These are phyloP conservation scores for Boletus barrowsii DNA, from an alignment of 768 basidiomycete genomes.

Conservation along the genomic window DNA sequence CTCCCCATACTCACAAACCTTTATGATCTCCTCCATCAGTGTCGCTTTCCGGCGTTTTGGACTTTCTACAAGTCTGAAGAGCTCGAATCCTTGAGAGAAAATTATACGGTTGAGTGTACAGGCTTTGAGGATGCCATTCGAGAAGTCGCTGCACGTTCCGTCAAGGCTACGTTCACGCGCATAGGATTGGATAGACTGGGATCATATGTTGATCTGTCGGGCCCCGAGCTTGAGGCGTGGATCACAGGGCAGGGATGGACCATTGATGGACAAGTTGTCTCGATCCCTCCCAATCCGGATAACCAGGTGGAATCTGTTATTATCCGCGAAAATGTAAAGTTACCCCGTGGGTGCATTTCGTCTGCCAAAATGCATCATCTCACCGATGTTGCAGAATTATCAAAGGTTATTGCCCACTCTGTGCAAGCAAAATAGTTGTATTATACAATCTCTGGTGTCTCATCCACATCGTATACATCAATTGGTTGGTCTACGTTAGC, in stretches of 20 bases:
- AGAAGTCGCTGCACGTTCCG: constrained; percentile 72
- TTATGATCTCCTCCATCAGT: constrained; percentile 71
- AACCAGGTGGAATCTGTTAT: constrained; percentile 86
- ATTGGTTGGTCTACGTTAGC: neutral
- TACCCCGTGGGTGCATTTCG: constrained; percentile 60
- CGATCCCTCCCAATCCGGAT: constrained; percentile 78
- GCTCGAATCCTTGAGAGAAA: constrained; percentile 71
- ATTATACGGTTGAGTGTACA: constrained; percentile 79
- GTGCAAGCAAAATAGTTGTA: constrained; percentile 45
- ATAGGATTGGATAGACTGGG: constrained; percentile 66
- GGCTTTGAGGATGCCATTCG: constrained; percentile 85
- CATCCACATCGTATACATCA: constrained; percentile 1
- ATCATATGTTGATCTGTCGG: constrained; percentile 70
- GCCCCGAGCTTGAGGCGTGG: constrained; percentile 55
- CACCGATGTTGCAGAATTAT: constrained; percentile 50
- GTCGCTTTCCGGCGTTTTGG: constrained; percentile 90
- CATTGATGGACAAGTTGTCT: constrained; percentile 56
- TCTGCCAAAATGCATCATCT: neutral
- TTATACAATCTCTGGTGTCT: constrained; percentile 1
- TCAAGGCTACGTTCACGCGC: constrained; percentile 73
- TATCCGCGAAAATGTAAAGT: constrained; percentile 77
- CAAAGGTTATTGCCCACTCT: constrained; percentile 73
- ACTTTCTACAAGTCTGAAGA: constrained; percentile 64
- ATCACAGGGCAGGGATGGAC: constrained; percentile 68
- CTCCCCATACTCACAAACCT: constrained; percentile 68